Evolutionary conservation across 2,329 filamentous ascomycete genomes (phyloP), one percentile per base, ranked within the genome.

Genomic region (Trichoderma sp.): DNA sequence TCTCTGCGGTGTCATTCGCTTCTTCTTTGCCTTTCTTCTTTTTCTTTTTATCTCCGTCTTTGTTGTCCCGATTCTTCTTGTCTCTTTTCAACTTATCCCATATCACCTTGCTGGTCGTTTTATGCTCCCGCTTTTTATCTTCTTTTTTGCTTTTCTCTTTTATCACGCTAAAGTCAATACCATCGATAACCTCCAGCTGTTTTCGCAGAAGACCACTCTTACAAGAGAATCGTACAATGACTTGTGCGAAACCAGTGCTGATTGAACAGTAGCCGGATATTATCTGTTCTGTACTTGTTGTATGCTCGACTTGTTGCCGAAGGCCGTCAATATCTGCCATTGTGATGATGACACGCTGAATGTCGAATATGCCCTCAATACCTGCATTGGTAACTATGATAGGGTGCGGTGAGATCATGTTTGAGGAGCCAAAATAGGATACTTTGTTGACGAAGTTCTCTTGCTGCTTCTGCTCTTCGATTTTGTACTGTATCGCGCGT

Each of bases 361-460:
- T 52, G 13, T 69, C 69, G 39, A 70, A 70, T n/a, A 70, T 54
- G 3, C 69, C 52, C 37, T 70, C 69, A 32, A 70, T 68, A 2
- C 67, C 69, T 29, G 69, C 54, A 32, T 57, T 68, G n/a, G 64
- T 70, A 6, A 69, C 67, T 22, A 69, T 70, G 32, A 70, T 70
- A 2, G 67, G 69, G 22, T 70, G 57, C 27, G 67, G 69, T 5
- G 52, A 70, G 42, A 61, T 34, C 39, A 64, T 66, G 6, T 34
- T 42, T 19, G 67, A 50, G 22, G 29, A 39, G 7, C 15, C 52
- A 32, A 56, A 56, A 19, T 39, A 42, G 5, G 34, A 22, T 5
- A 17, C 15, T 15, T 35, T 45, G 4, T 25, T n/a, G n/a, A 13
- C 29, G 19, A 17, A 4, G 3, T 29, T 56, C 6, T 65, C 63